Base-by-base conservation (phyloP, 371 early-diverging fungal genomes). In the Phascolomyces articulosus region DNA sequence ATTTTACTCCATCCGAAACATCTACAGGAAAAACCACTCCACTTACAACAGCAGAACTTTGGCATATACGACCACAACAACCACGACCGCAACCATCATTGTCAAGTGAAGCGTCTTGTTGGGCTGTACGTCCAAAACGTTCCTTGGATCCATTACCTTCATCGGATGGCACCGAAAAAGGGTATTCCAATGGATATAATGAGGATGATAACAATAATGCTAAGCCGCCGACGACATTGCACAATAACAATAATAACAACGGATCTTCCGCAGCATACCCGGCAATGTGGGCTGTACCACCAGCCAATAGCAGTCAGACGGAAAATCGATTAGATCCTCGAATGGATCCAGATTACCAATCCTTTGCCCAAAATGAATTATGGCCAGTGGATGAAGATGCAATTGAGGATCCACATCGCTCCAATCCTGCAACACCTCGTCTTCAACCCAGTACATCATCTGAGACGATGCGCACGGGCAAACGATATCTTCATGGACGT, bases 301-400 rank as follows among this genome's bases (percentile, higher is more conserved):
- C 64, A 20, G 13, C 51, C 49, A 58, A 51, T 21, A 41, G 40
- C 28, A 44, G 51, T 28, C 62, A 55, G 34, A 60, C 27, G 27
- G 38, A 20, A 7, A 49, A 24, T 29, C 26, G 28, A 47, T 41
- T 60, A 44, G 56, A 26, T 23, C 21, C 55, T 23, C 23, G 28
- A 47, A 54, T 60, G 55, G 56, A 26, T 18, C 21, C 55, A 40
- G 29, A 38, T 38, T 51, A 26, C 21, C 27, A 38, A 47, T 51
- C 34, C 13, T 40, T 27, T 27, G 29, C 48, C 9, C 48, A 29
- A 18, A 26, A 20, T 40, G 65, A 58, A 3, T 38, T 58, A n/a
- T 59, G 57, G 62, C 54, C 69, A 47, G 63, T 64, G 9, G 69
- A 63, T 34, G 64, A 63, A 41, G 57, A 48, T 55, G 34, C 34